These are phyloP conservation scores for Aeschynomene evenia DNA, from an alignment of 306 rosid genomes.

Conservation along the genomic window DNA sequence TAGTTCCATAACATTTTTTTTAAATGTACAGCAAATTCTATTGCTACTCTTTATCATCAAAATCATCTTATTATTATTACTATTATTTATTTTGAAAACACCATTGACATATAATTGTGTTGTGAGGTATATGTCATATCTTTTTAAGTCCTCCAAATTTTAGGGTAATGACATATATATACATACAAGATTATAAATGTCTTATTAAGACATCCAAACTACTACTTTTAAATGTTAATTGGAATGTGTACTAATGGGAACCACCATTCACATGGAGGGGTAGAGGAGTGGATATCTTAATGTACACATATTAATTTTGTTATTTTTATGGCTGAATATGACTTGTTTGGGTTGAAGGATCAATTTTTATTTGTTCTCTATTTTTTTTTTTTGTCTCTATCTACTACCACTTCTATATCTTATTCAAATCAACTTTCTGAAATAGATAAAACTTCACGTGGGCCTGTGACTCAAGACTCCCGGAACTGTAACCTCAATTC, in stretches of 20 bases:
- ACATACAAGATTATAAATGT: too few species aligned
- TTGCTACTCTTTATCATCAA: not conserved
- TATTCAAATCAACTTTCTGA: not conserved
- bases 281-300: too few species aligned
- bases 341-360: not conserved
- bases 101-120: not conserved
- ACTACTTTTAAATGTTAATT: too few species aligned
- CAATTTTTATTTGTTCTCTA: not conserved
- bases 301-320: too few species aligned
- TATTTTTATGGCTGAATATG: not conserved
- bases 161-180: too few species aligned
- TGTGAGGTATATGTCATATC: not conserved
- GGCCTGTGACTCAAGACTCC: not conserved
- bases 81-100: not conserved
- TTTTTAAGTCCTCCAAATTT: too few species aligned
- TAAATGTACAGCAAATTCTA: too few species aligned
- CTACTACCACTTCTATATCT: not conserved
- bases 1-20: too few species aligned
- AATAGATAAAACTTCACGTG: not conserved
- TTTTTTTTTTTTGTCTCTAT: not conserved
- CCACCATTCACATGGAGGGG: too few species aligned
- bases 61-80: too few species aligned
- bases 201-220: too few species aligned
- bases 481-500: not conserved
- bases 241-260: too few species aligned